Conservation (phyloP, 129 eudicot species). For the Solidago caesia region DNA sequence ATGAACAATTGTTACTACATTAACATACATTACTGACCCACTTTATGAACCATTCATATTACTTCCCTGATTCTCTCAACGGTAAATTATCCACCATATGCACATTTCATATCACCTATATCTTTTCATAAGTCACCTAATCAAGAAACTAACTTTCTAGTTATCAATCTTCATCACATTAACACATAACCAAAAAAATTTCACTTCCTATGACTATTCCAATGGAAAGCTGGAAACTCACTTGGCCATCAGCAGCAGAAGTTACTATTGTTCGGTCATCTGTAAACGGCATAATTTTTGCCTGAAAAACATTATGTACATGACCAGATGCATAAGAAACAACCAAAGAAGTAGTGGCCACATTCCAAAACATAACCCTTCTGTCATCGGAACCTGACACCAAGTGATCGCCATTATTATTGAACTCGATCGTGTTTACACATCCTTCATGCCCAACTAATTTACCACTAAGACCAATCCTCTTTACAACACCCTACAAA, state of each 20-base stretch:
- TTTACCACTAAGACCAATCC: slow-evolving; percentile 59
- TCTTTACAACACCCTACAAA: slow-evolving; percentile 57
- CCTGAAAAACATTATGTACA: slow-evolving; percentile 63
- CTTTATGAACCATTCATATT: slow-evolving; percentile 4
- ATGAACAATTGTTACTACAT: not conserved
- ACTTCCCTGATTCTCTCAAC: not conserved
- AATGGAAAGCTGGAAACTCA: slow-evolving; percentile 5
- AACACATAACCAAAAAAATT: not conserved
- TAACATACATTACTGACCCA: slow-evolving; percentile 1
- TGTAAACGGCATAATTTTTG: slow-evolving; percentile 69
- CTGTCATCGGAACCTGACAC: slow-evolving; percentile 90
- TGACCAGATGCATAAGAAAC: slow-evolving; percentile 81
- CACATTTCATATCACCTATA: not conserved
- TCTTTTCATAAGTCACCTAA: not conserved
- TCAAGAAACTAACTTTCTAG: not conserved
- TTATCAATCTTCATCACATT: not conserved
- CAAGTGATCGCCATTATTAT: slow-evolving; percentile 57
- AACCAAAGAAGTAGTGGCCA: slow-evolving; percentile 43
- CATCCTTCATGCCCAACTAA: slow-evolving; percentile 75
- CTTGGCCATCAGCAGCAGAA: slow-evolving; percentile 94
- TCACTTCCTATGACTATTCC: not conserved
- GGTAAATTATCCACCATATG: not conserved
- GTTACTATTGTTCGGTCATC: slow-evolving; percentile 71
- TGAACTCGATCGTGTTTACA: slow-evolving; percentile 75
- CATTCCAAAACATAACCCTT: slow-evolving; percentile 62